Conservation (phyloP, 2,329 filamentous ascomycete genomes). For the Epichloe brachyelytri region DNA sequence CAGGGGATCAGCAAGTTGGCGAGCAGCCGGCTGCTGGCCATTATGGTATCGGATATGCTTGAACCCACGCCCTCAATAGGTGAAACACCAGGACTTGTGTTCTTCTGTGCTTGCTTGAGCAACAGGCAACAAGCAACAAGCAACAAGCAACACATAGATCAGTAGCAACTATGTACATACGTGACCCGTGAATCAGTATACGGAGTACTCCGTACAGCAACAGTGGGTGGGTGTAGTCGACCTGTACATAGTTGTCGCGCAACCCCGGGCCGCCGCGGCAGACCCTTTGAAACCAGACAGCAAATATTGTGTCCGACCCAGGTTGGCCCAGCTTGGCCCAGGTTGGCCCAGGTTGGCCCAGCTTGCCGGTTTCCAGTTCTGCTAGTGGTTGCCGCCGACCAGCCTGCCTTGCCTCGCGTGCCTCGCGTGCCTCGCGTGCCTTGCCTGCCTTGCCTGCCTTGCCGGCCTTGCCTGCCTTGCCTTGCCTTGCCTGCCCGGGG, state of each 20-base stretch:
- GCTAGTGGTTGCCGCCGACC: not conserved
- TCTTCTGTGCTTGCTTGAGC: too few species aligned
- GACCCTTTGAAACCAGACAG: too few species aligned
- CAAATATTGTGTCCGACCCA: not conserved
- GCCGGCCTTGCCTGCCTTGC: not conserved
- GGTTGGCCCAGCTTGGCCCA: not conserved
- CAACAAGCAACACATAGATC: not conserved
- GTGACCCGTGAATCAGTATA: too few species aligned
- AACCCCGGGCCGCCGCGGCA: too few species aligned
- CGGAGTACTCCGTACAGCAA: not conserved
- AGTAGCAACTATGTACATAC: too few species aligned
- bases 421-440: too few species aligned
- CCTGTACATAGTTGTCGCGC: too few species aligned
- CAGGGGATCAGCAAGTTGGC: not conserved
- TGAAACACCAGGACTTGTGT: slow-evolving; percentile 19
- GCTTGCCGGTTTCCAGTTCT: not conserved
- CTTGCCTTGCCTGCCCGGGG: not conserved
- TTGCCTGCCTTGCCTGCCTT: not conserved
- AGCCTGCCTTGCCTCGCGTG: too few species aligned
- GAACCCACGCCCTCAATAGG: slow-evolving; percentile 15
- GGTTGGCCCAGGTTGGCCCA: not conserved
- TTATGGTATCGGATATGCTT: not conserved
- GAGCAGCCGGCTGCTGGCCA: too few species aligned
- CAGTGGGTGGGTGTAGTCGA: too few species aligned
- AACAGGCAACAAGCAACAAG: not conserved